Evolutionary conservation across 768 basidiomycete species (phyloP).

Genomic region (Cystofilobasidium ferigula): DNA sequence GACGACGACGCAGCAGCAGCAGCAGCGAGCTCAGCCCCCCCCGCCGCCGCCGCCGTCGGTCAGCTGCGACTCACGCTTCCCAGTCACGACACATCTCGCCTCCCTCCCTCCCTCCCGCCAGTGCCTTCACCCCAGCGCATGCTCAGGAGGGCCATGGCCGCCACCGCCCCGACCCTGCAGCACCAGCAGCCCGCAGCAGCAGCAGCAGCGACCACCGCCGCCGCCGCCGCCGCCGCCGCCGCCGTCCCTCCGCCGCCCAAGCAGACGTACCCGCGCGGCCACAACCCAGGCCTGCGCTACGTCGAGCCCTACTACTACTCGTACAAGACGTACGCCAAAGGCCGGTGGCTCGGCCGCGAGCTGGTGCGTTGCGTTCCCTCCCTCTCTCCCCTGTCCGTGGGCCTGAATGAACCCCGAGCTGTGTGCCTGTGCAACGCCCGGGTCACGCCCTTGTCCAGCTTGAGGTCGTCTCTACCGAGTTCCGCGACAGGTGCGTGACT

Average conservation of each 20-base stretch:
- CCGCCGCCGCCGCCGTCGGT: too few relatives aligned
- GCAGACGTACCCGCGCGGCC: slow-evolving; percentile 29
- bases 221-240: background rate
- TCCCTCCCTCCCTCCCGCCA: background rate
- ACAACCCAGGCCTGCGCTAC: slow-evolving; percentile 56
- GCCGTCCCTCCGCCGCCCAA: background rate
- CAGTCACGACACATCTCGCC: background rate
- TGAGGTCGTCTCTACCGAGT: slow-evolving; percentile 88
- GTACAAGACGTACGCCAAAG: slow-evolving; percentile 80
- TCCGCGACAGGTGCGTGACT: slow-evolving; percentile 60
- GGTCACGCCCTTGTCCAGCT: slow-evolving; percentile 43
- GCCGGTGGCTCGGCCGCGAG: slow-evolving; percentile 40
- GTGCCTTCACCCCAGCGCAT: background rate
- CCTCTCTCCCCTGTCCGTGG: background rate
- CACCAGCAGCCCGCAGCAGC: too few relatives aligned
- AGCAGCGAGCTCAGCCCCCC: too few relatives aligned
- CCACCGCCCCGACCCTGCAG: background rate
- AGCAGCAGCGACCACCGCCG: background rate
- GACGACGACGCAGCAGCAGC: too few relatives aligned
- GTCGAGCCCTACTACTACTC: slow-evolving; percentile 84
- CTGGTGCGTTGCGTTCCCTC: background rate
- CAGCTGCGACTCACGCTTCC: too few relatives aligned
- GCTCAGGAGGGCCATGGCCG: slow-evolving; percentile 10
- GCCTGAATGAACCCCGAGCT: background rate
- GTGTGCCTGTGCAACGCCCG: slow-evolving; percentile 61